phyloP scores from a whole-genome alignment of 164 flowering plant genomes.

The Akebia trifoliata region DNA sequence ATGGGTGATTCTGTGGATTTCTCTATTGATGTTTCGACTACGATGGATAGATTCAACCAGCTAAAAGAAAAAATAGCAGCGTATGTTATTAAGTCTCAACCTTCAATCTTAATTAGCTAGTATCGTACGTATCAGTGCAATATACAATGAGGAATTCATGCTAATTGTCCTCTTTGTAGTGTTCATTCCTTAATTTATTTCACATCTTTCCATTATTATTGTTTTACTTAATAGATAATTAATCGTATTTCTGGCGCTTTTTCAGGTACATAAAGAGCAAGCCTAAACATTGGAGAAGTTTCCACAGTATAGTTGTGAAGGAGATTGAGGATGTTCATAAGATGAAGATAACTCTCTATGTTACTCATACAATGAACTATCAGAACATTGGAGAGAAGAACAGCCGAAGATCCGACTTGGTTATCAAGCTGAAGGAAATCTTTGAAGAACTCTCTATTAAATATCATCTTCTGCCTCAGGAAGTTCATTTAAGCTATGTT shows the following conservation, averaged over 20 bases:
- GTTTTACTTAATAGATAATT: no score
- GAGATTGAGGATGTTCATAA: slow-evolving; percentile 70
- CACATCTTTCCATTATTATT: no score
- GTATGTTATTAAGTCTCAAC: slow-evolving; percentile 29
- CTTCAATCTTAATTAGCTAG: not conserved
- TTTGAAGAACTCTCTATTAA: slow-evolving; percentile 57
- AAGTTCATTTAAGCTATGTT: slow-evolving; percentile 38
- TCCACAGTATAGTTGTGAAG: slow-evolving; percentile 42
- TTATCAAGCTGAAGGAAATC: slow-evolving; percentile 57
- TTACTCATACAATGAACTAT: slow-evolving; percentile 68
- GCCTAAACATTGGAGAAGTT: slow-evolving; percentile 59
- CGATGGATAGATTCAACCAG: slow-evolving; percentile 46
- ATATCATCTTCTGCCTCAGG: slow-evolving; percentile 55
- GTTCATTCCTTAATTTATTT: no score
- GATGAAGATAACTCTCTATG: slow-evolving; percentile 56
- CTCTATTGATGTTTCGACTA: slow-evolving; percentile 52
- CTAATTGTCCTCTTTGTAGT: no score
- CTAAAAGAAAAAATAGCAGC: slow-evolving; percentile 44
- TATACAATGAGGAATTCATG: no score
- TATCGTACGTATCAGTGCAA: not conserved
- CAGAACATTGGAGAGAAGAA: no score
- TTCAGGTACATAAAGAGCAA: slow-evolving; percentile 64
- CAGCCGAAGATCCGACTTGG: slow-evolving; percentile 51
- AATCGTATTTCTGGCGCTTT: not conserved
- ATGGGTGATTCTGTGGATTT: slow-evolving; percentile 72